Evolutionary conservation across 176 grass and related monocot species (phyloP), one percentile per base, ranked within the genome.

Genomic region (Puya raimondii): DNA sequence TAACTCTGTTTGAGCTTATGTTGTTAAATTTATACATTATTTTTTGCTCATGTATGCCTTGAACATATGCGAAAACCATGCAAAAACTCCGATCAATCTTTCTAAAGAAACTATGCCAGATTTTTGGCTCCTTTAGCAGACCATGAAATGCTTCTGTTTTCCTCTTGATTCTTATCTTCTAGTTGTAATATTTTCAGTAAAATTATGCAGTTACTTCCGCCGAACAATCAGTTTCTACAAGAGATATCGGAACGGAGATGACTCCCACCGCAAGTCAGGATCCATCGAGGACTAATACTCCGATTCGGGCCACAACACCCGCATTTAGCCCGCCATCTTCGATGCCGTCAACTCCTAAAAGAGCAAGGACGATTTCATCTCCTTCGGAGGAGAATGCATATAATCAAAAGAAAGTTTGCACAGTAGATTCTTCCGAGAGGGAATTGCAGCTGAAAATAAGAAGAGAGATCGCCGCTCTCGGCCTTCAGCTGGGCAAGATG

Each of bases 201-300:
- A 65, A 48, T 42, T 51, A 10, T 79, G 52, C 48, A 80, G 81
- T 61, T 80, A 66, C 9, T 23, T 4, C 58, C 3, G 1, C 70
- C 16, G 11, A 65, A 13, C 61, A 71, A 50, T 83, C 91, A 8
- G 88, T 96, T 68, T 92, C 88, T 47, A 89, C 85, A 86, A 27
- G 92, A 61, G 92, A 96, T 80, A 72, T 96, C 1, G 92, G 92
- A 65, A 96, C 92, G 50, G 92, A 92, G 76, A 96, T 92, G 92
- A 96, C 92, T 2, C 92, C 92, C 21, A 76, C 85, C 23, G 86
- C 86, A 10, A 96, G 92, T 70, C 81, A 96, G 89, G 92, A 87
- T 66, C 88, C 86, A 64, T 96, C 92, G 9, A 84, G 79, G 67
- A 86, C 76, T n/a, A 86, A 80, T 73, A 96, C 92, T n/a, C 92